Evolutionary conservation across 768 basidiomycete genomes (phyloP).

Genomic region (Trametes elegans): DNA sequence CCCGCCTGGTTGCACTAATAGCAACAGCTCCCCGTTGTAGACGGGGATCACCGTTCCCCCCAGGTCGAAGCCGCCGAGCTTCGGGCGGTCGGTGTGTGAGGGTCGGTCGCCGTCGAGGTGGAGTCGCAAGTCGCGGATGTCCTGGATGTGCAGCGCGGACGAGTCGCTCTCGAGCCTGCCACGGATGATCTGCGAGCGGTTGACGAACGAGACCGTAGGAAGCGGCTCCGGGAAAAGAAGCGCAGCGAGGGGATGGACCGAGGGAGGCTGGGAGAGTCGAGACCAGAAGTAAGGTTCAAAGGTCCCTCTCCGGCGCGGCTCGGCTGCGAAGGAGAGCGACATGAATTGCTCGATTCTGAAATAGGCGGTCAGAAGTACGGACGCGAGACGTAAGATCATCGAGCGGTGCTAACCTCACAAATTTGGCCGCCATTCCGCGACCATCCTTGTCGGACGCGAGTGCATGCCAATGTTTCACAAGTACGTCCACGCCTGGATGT

Average conservation of each 20-base stretch:
- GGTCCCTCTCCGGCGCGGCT: conserved; percentile 68
- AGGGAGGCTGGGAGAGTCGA: conserved; percentile 36
- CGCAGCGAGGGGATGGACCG: conserved; percentile 53
- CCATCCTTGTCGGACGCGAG: conserved; percentile 37
- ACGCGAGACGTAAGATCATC: not conserved
- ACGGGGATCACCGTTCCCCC: conserved; percentile 72
- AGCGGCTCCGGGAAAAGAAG: conserved; percentile 76
- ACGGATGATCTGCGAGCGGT: conserved; percentile 61
- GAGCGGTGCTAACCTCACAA: conserved; percentile 49
- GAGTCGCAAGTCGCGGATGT: conserved; percentile 54
- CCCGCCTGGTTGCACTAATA: conserved; percentile 60
- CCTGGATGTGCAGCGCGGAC: conserved; percentile 44
- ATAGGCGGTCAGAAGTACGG: not conserved
- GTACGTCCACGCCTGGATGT: conserved; percentile 40
- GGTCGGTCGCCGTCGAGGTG: conserved; percentile 31
- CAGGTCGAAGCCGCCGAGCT: conserved; percentile 34
- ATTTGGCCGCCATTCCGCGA: conserved; percentile 50
- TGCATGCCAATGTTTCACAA: conserved; percentile 59
- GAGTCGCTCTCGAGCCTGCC: conserved; percentile 67
- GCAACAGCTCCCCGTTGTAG: conserved; percentile 69
- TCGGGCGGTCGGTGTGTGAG: conserved; percentile 10
- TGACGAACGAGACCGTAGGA: conserved; percentile 64
- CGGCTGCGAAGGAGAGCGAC: conserved; percentile 72
- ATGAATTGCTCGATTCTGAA: conserved; percentile 72
- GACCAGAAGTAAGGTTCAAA: conserved; percentile 81